phyloP scores from a whole-genome alignment of 345 rosid genomes.

The Brassica incana region DNA sequence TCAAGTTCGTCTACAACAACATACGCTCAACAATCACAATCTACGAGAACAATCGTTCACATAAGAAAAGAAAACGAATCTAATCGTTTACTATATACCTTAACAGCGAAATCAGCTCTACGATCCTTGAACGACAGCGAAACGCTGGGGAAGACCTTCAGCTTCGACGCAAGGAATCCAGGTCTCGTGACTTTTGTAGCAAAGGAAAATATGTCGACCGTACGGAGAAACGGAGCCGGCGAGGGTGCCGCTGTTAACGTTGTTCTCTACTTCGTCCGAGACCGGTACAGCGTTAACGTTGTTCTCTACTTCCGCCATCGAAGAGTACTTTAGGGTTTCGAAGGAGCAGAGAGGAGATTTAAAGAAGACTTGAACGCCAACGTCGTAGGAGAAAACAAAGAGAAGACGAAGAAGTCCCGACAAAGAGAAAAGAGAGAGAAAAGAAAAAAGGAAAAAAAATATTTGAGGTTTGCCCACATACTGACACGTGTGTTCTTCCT shows the following conservation, averaged over 20 bases:
- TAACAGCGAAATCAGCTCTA: slow-evolving; percentile 53
- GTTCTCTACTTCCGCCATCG: slow-evolving; percentile 52
- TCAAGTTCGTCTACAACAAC: slow-evolving; percentile 56
- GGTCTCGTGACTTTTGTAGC: slow-evolving; percentile 57
- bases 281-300: slow-evolving; percentile 37
- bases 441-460: too few relatives aligned
- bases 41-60: too few relatives aligned
- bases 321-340: slow-evolving; percentile 26
- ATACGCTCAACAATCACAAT: background rate
- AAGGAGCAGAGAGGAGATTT: slow-evolving; percentile 15
- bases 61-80: too few relatives aligned
- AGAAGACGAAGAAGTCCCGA: too few relatives aligned
- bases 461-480: too few relatives aligned
- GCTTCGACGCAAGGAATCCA: slow-evolving; percentile 82
- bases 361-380: too few relatives aligned
- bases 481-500: too few relatives aligned
- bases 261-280: slow-evolving; percentile 69
- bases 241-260: slow-evolving; percentile 60
- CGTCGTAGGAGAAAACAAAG: too few relatives aligned
- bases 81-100: too few relatives aligned
- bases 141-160: slow-evolving; percentile 65
- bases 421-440: too few relatives aligned
- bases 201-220: slow-evolving; percentile 83
- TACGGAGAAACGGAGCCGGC: slow-evolving; percentile 65
- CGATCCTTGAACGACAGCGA: slow-evolving; percentile 66